Base-by-base conservation (phyloP, 2,329 filamentous ascomycete species). In the Blastomyces silverae region DNA sequence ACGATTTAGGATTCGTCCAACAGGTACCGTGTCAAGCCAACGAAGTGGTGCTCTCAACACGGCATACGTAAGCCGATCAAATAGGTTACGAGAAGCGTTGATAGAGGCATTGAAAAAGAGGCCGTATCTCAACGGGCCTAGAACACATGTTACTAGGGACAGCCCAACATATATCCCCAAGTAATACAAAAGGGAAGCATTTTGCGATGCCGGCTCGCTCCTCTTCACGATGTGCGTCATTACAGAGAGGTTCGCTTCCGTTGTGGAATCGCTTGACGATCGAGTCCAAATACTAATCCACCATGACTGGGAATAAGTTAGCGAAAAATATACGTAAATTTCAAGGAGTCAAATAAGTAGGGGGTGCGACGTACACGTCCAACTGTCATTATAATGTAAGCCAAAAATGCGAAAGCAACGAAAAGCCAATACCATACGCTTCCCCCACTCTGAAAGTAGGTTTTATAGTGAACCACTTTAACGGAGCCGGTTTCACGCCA, bases 21-120 rank as follows among this genome's bases (percentile, higher is more conserved):
- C 80, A 0, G 90, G 90, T 0, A 91, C 87, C 0, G 89, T 92
- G 72, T 93, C 90, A 48, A 93, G 81, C 88, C 89, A 92, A 66
- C 89, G 81, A n/a, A 92, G 79, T 0, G 89, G 89, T 6, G 89
- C 87, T 22, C 88, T 84, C 3, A 93, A 80, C 13, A 93, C 82
- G 0, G 85, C 81, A 68, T 84, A 86, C 55, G 87, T 85, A 67
- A 92, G 83, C 62, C 83, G 83, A 28, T 85, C 81, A 68, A 92
- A 93, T 3, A 92, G 79, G 56, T 78, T 78, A 50, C 85, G 81
- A n/a, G 89, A 91, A 2, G 89, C 89, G 65, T 81, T 82, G 69
- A 92, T 81, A 15, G 88, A 88, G 59, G 87, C 86, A 8, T 79
- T 69, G 70, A 87, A 89, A 5, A 89, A 79, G 73, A 85, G 85